These are phyloP conservation scores for Cyathus striatus DNA, from an alignment of 768 basidiomycete genomes.

Conservation along the genomic window DNA sequence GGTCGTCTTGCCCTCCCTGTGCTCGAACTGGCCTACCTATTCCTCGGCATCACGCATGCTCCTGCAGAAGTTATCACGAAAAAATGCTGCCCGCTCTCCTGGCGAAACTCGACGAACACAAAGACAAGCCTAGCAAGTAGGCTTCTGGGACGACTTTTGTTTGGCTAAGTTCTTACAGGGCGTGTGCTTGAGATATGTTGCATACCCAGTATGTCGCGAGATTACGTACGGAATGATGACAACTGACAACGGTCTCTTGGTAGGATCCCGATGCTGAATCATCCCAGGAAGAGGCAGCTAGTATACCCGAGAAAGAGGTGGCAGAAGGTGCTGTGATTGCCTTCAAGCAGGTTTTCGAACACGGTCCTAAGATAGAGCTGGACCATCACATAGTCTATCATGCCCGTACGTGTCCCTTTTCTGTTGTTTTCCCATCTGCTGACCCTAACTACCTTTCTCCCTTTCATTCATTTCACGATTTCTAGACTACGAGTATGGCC, in stretches of 20 bases:
- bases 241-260: not conserved
- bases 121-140: constrained; percentile 28
- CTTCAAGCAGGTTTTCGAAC: constrained; percentile 61
- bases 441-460: not conserved
- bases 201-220: constrained; percentile 66
- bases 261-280: constrained; percentile 62
- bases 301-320: constrained; percentile 45
- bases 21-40: constrained; percentile 82
- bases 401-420: constrained; percentile 52
- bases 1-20: constrained; percentile 70
- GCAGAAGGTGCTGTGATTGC: constrained; percentile 47
- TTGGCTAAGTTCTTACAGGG: constrained; percentile 82
- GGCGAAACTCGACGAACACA: constrained; percentile 22
- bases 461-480: not conserved
- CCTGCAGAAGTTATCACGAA: constrained; percentile 55
- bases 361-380: constrained; percentile 69
- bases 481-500: constrained; percentile 83
- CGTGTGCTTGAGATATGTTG: constrained; percentile 76
- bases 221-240: not conserved
- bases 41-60: constrained; percentile 71
- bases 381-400: constrained; percentile 91
- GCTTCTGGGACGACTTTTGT: constrained; percentile 86
- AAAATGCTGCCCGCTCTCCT: constrained; percentile 63
- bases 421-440: not conserved
- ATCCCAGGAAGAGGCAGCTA: constrained; percentile 24